Conservation (phyloP, 208 protist species). For the Vickermania spadyakhi region DNA sequence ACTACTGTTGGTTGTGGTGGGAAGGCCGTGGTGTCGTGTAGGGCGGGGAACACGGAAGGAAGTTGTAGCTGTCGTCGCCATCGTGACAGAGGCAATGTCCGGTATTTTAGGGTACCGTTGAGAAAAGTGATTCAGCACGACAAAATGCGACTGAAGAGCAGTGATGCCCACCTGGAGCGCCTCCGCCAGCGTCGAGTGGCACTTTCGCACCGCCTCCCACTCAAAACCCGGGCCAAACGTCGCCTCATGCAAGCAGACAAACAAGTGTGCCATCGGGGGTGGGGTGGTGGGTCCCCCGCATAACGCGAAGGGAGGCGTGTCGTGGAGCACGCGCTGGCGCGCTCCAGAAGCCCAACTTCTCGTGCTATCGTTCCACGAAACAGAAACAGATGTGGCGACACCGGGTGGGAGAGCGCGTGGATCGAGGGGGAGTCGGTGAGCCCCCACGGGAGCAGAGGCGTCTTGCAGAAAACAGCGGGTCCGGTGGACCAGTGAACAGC, state of each 20-base stretch:
- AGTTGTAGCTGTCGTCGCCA: constrained; percentile 19
- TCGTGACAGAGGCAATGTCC: constrained; percentile 40
- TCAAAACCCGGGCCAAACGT: constrained; percentile 87
- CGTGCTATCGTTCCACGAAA: too few relatives aligned
- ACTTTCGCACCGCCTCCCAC: constrained; percentile 73
- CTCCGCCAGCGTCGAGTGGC: constrained; percentile 84
- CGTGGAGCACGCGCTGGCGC: too few relatives aligned
- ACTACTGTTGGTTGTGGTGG: too few relatives aligned
- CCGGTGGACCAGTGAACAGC: constrained; percentile 47
- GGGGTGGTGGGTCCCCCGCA: background rate
- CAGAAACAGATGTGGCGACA: too few relatives aligned
- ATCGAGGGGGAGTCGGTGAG: background rate
- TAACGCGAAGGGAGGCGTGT: too few relatives aligned
- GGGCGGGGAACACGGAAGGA: too few relatives aligned
- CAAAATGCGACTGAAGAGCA: constrained; percentile 21
- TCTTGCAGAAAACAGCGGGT: constrained; percentile 30
- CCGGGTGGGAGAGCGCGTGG: background rate
- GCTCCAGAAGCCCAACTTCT: too few relatives aligned
- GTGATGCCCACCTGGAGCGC: constrained; percentile 50
- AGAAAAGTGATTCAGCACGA: constrained; percentile 89
- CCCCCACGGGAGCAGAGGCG: background rate
- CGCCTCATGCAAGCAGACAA: constrained; percentile 89
- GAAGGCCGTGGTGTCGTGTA: too few relatives aligned
- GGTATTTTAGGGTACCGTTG: constrained; percentile 89
- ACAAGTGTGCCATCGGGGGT: constrained; percentile 14